A percentile compares a stretch with the other conserved stretches of the same genome.
phyloP scores from a whole-genome alignment of 805 yeast species.

The Cyberlindnera saturnus region DNA sequence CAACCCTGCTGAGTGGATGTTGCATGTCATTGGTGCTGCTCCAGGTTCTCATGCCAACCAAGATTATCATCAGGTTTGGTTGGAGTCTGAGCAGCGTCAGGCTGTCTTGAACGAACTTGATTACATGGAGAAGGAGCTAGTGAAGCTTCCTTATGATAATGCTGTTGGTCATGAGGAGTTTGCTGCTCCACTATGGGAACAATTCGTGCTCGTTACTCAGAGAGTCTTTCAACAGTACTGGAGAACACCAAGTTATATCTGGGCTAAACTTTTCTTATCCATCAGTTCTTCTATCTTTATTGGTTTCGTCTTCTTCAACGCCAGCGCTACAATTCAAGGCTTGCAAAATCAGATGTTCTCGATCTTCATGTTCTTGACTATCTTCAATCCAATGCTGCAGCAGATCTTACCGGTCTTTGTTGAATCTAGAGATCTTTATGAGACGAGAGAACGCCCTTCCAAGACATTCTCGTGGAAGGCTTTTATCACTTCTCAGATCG shows the following conservation, averaged over 20 bases:
- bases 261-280: slow-evolving; percentile 53
- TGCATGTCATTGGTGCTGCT: no score
- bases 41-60: no score
- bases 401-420: slow-evolving; percentile 62
- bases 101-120: slow-evolving; percentile 57
- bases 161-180: slow-evolving; percentile 32
- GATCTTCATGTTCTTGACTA: slow-evolving; percentile 59
- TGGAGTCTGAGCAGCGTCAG: slow-evolving; percentile 47
- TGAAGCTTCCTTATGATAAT: slow-evolving; percentile 29
- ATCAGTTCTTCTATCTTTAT: slow-evolving; percentile 54
- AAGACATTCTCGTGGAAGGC: slow-evolving; percentile 64
- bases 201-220: slow-evolving; percentile 38
- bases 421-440: slow-evolving; percentile 58
- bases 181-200: slow-evolving; percentile 39
- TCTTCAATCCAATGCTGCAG: slow-evolving; percentile 50
- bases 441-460: slow-evolving; percentile 69
- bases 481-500: slow-evolving; percentile 54
- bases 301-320: slow-evolving; percentile 71
- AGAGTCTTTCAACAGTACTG: slow-evolving; percentile 62
- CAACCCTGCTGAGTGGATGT: no score
- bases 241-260: slow-evolving; percentile 60
- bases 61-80: no score
- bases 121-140: slow-evolving; percentile 56
- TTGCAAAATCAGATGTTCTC: slow-evolving; percentile 81
- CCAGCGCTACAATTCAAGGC: slow-evolving; percentile 57